These are phyloP conservation scores for Scedosporium boydii DNA, from an alignment of 2,329 filamentous ascomycete species.

Conservation along the genomic window DNA sequence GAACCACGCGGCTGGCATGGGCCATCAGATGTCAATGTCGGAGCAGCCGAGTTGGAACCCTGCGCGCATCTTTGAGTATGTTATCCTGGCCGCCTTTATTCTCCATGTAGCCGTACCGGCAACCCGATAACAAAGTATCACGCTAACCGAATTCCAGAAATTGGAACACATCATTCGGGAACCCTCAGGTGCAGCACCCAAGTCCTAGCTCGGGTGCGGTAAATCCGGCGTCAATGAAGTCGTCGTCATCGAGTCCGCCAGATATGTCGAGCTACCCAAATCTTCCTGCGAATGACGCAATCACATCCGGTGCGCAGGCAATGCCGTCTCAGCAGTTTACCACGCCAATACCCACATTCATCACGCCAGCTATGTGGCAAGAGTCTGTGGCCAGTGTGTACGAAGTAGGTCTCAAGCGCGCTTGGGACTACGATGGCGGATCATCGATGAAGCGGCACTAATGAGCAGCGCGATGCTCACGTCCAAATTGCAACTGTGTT, in stretches of 20 bases:
- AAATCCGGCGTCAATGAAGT: constrained; percentile 35
- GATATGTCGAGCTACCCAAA: constrained; percentile 25
- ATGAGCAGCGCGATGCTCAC: neutral
- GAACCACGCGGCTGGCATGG: constrained; percentile 20
- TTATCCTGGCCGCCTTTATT: constrained; percentile 13
- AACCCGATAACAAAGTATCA: neutral
- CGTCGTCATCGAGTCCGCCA: constrained; percentile 4
- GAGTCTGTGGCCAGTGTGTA: constrained; percentile 62
- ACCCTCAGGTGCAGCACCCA: constrained; percentile 6
- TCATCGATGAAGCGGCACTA: constrained; percentile 17
- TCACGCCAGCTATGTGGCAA: constrained; percentile 66
- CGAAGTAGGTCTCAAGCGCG: constrained; percentile 52
- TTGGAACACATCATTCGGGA: constrained; percentile 4
- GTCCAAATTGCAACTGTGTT: neutral
- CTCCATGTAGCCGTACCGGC: neutral
- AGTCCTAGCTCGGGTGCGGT: constrained; percentile 28
- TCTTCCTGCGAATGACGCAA: constrained; percentile 42
- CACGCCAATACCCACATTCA: constrained; percentile 46
- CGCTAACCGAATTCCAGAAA: constrained; percentile 5
- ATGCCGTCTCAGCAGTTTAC: constrained; percentile 40
- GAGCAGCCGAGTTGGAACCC: constrained; percentile 73
- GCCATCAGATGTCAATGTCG: constrained; percentile 48
- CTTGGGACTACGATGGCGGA: constrained; percentile 46
- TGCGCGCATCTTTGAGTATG: constrained; percentile 81
- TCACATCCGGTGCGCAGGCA: constrained; percentile 33